Percentiles rank a stretch among this genome's conserved stretches.
Evolutionary conservation across 345 rosid species (phyloP).

Genomic region (Durio zibethinus): DNA sequence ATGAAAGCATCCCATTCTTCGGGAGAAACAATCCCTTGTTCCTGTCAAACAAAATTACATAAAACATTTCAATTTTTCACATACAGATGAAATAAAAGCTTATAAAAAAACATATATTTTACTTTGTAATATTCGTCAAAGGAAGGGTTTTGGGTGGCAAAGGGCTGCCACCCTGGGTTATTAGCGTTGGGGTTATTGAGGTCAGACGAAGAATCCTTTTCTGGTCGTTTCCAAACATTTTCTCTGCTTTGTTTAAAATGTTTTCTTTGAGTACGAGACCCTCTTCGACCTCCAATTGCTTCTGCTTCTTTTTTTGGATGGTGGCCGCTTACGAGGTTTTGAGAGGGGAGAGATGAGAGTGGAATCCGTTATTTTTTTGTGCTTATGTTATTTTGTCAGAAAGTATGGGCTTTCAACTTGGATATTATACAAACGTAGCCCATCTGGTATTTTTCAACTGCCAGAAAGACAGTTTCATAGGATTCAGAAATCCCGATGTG

Average conservation of each 20-base stretch:
- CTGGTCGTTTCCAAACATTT: slow-evolving; percentile 57
- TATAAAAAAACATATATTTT: not conserved
- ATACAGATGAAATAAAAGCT: not conserved
- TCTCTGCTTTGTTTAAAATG: slow-evolving; percentile 71
- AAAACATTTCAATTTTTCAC: not conserved
- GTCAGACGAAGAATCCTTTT: slow-evolving; percentile 46
- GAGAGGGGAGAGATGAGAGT: not conserved
- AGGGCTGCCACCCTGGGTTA: slow-evolving; percentile 51
- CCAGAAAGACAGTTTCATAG: not conserved
- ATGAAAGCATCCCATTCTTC: slow-evolving; percentile 86
- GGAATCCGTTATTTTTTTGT: not conserved
- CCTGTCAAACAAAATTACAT: slow-evolving; percentile 33
- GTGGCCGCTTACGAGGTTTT: slow-evolving; percentile 11
- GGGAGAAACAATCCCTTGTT: slow-evolving; percentile 66
- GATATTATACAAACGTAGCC: not conserved
- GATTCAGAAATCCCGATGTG: not conserved
- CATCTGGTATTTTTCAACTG: not conserved
- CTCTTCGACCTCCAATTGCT: slow-evolving; percentile 49
- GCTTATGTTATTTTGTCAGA: not conserved
- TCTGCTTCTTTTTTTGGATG: not conserved
- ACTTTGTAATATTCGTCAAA: slow-evolving; percentile 94
- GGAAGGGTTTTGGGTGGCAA: slow-evolving; percentile 55
- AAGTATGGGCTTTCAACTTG: not conserved
- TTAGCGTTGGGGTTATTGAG: slow-evolving; percentile 25
- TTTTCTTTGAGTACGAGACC: slow-evolving; percentile 59